Evolutionary conservation across 352 stramenopile species (phyloP).

Genomic region (Phytophthora citrophthora): DNA sequence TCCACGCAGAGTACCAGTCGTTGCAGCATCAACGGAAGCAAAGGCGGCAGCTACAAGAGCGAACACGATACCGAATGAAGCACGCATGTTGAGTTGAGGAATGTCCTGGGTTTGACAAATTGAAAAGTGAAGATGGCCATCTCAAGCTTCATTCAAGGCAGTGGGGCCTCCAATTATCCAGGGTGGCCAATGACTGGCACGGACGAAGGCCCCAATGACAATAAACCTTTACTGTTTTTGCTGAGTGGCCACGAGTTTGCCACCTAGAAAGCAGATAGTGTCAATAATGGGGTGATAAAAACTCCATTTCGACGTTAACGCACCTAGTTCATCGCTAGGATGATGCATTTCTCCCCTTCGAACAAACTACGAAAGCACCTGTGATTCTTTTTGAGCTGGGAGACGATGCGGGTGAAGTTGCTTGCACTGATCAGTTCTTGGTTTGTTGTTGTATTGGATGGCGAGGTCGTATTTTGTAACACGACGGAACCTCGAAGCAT

Average conservation of each 20-base stretch:
- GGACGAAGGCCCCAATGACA: too few species aligned
- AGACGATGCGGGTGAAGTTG: slow-evolving; percentile 11
- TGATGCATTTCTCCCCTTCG: slow-evolving; percentile 14
- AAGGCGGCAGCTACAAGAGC: slow-evolving; percentile 1
- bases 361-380: slow-evolving; percentile 21
- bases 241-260: too few species aligned
- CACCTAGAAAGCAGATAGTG: too few species aligned
- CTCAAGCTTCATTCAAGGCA: too few species aligned
- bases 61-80: not conserved
- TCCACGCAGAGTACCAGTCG: slow-evolving; percentile 4
- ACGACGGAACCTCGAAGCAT: slow-evolving; percentile 1
- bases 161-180: too few species aligned
- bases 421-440: slow-evolving; percentile 12
- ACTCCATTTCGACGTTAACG: too few species aligned
- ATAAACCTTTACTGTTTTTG: too few species aligned
- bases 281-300: too few species aligned
- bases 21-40: not conserved
- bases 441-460: not conserved
- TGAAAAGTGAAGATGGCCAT: slow-evolving; percentile 2
- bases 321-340: not conserved
- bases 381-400: slow-evolving; percentile 5
- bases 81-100: slow-evolving; percentile 12
- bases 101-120: slow-evolving; percentile 5
- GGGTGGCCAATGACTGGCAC: too few species aligned
- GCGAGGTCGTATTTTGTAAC: slow-evolving; percentile 1